Base-by-base conservation (phyloP, 169 alveolate species). In the Cyclospora cayetanensis region DNA sequence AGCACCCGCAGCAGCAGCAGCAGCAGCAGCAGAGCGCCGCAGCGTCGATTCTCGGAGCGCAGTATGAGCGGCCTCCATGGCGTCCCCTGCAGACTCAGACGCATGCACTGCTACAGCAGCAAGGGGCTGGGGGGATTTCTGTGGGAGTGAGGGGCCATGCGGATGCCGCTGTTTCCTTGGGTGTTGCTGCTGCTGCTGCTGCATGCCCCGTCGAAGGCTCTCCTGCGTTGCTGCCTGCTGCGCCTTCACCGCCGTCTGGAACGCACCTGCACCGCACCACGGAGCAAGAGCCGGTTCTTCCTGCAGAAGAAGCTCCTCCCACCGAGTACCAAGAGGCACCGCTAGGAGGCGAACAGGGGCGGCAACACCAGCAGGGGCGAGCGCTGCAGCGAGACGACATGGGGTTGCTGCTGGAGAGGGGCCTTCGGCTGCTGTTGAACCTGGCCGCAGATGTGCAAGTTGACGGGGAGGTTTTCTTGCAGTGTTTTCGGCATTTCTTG, bases 101-200 rank as follows among this genome's bases (percentile, higher is more conserved):
- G 77, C 77, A 46, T 7, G 22, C 7, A 15, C 76, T 27, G 37
- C 76, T 2, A 31, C 76, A 65, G 76, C 76, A 65, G 77, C 77
- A 15, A 65, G 43, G 37, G 34, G 70, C 7, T 46, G 15, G 22
- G 55, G 15, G 7, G 55, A 46, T 9, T 15, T 15, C 55, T 9
- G 55, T 46, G 34, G 77, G 77, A 65, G 39, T 9, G 25, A n/a
- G 77, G 25, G 15, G 77, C 41, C n/a, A 65, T 7, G 77, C 77
- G 31, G 55, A 7, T 9, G 55, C 15, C 7, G 77, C 77, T 27
- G 77, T 29, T 20, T 22, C 72, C 12, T 4, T 18, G 4, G 72
- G 43, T n/a, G 77, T 11, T 65, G 77, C 77, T 65, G 77, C 76
- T 65, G 76, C 76, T 65, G 76, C 41, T 65, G 77, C 77, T 65